phyloP scores from a whole-genome alignment of 257 asterid genomes.

The Linaria vulgaris region DNA sequence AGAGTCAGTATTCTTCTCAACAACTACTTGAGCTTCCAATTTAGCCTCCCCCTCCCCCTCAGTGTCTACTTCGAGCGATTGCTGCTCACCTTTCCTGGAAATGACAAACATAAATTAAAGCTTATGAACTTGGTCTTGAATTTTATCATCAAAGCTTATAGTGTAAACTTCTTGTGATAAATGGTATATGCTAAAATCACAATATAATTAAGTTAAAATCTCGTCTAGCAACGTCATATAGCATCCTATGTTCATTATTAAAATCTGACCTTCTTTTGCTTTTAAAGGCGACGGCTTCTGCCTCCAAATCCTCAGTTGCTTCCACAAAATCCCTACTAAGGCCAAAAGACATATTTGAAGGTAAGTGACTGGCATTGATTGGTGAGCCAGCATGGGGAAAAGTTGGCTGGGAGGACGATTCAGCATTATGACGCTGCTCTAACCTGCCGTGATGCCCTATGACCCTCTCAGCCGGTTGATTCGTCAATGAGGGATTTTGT shows the following conservation, averaged over 20 bases:
- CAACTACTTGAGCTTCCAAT: conserved; percentile 33
- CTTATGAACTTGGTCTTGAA: not conserved
- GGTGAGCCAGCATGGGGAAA: conserved; percentile 28
- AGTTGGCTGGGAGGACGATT: conserved; percentile 31
- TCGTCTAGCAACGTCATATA: too few species aligned
- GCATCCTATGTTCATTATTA: too few species aligned
- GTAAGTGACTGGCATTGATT: conserved; percentile 26
- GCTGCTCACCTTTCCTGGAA: conserved; percentile 50
- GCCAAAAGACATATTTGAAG: conserved; percentile 37
- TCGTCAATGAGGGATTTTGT: conserved; percentile 23
- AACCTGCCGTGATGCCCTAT: conserved; percentile 26
- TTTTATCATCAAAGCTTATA: not conserved
- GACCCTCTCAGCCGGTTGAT: conserved; percentile 25
- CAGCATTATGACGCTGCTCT: conserved; percentile 29
- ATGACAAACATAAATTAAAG: not conserved
- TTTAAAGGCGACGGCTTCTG: conserved; percentile 41
- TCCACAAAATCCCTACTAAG: conserved; percentile 45
- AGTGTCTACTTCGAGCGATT: conserved; percentile 19
- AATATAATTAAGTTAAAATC: too few species aligned
- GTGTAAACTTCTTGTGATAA: too few species aligned
- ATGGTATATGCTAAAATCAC: too few species aligned
- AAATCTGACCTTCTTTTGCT: conserved; percentile 56
- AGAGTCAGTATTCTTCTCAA: conserved; percentile 44
- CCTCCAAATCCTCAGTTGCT: conserved; percentile 38
- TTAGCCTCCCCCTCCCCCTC: conserved; percentile 35